Evolutionary conservation across 1,284 basidiomycete species (phyloP).

Genomic region (Quambalaria eucalypti): DNA sequence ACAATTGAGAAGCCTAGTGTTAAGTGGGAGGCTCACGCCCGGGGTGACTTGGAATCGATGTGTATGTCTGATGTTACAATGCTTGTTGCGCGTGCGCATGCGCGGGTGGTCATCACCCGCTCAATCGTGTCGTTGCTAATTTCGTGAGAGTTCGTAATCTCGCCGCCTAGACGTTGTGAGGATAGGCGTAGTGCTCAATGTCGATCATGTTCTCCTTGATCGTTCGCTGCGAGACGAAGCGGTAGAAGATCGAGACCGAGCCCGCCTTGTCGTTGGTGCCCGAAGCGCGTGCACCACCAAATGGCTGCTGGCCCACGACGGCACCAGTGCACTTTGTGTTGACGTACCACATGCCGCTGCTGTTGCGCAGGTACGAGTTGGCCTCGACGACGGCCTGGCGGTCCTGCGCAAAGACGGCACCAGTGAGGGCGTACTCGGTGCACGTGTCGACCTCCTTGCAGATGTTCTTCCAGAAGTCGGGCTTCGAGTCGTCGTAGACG

Average conservation of each 20-base stretch:
- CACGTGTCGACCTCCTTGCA: conserved; percentile 78
- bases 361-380: conserved; percentile 43
- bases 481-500: conserved; percentile 52
- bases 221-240: conserved; percentile 62
- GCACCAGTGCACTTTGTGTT: conserved; percentile 72
- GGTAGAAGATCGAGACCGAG: conserved; percentile 65
- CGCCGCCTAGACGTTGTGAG: conserved; percentile 21
- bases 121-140: neutral
- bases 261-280: conserved; percentile 99
- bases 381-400: conserved; percentile 38
- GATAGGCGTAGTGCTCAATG: conserved; percentile 34
- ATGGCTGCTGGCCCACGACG: conserved; percentile 69
- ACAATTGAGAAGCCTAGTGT: neutral
- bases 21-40: neutral
- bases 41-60: neutral
- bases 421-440: conserved; percentile 69
- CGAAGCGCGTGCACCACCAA: conserved; percentile 82
- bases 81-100: neutral
- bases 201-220: conserved; percentile 75
- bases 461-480: conserved; percentile 58
- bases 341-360: conserved; percentile 47
- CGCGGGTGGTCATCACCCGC: neutral
- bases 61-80: neutral
- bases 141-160: neutral
- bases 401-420: conserved; percentile 43